Conservation (phyloP, 768 basidiomycete species). For the Auriculariales sp. region DNA sequence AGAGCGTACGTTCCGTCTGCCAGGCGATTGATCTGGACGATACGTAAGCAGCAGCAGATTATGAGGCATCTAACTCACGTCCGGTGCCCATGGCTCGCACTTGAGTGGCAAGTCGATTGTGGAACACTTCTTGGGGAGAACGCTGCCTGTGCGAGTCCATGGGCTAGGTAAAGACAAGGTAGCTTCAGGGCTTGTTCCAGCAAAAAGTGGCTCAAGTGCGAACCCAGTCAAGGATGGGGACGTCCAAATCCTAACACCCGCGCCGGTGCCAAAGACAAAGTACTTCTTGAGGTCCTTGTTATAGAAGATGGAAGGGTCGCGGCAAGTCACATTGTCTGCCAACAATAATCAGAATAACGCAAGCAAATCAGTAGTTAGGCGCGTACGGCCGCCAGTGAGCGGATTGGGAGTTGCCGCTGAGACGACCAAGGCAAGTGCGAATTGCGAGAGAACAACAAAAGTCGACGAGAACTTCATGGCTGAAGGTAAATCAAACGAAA, state of each 20-base stretch:
- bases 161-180: constrained; percentile 4
- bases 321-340: too few relatives aligned
- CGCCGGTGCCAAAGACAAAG: not conserved
- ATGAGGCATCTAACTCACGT: constrained; percentile 12
- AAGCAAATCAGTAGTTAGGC: too few relatives aligned
- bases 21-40: too few relatives aligned
- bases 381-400: too few relatives aligned
- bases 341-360: too few relatives aligned
- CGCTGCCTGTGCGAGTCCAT: constrained; percentile 11
- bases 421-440: too few relatives aligned
- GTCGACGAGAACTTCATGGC: too few relatives aligned
- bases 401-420: too few relatives aligned
- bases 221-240: not conserved
- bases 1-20: constrained; percentile 11
- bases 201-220: too few relatives aligned
- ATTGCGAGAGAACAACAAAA: too few relatives aligned
- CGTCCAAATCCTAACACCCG: not conserved
- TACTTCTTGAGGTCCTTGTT: not conserved
- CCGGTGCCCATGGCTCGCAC: constrained; percentile 14
- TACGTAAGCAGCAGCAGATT: too few relatives aligned
- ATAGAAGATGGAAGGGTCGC: not conserved
- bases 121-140: constrained; percentile 8
- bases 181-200: not conserved
- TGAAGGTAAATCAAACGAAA: too few relatives aligned
- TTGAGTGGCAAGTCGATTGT: constrained; percentile 6